phyloP scores from a whole-genome alignment of 2,329 filamentous ascomycete species.

The Penicillium italicum region DNA sequence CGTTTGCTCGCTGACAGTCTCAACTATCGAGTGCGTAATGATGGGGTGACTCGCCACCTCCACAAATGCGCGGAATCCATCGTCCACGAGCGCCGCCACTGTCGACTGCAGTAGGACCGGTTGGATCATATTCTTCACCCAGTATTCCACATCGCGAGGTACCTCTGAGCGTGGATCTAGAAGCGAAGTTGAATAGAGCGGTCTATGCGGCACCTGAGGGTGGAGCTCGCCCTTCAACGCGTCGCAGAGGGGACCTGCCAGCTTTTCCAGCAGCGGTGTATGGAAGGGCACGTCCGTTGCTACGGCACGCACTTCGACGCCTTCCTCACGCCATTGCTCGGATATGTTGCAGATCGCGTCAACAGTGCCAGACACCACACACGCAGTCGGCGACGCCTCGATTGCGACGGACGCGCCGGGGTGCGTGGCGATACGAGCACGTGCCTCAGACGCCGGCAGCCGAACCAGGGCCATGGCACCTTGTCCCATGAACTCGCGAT shows the following conservation, averaged over 20 bases:
- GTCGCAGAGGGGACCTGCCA: background rate
- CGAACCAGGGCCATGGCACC: background rate
- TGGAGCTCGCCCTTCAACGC: background rate
- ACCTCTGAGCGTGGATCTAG: background rate
- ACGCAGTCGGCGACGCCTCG: background rate
- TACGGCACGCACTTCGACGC: background rate
- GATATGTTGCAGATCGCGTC: background rate
- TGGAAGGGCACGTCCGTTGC: background rate
- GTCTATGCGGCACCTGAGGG: background rate
- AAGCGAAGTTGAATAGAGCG: background rate
- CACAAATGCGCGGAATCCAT: background rate
- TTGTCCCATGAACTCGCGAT: background rate
- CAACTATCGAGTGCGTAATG: background rate
- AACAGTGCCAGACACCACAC: background rate
- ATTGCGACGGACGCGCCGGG: background rate
- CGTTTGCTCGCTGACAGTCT: background rate
- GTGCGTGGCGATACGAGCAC: background rate
- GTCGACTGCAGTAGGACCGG: background rate
- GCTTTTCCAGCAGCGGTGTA: background rate
- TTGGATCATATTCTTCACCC: background rate
- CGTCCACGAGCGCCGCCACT: background rate
- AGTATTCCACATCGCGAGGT: background rate
- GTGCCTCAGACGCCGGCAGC: background rate
- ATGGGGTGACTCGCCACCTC: background rate
- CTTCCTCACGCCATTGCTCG: background rate